phyloP scores from a whole-genome alignment of 805 yeast species.

The Ascoidea tarda region DNA sequence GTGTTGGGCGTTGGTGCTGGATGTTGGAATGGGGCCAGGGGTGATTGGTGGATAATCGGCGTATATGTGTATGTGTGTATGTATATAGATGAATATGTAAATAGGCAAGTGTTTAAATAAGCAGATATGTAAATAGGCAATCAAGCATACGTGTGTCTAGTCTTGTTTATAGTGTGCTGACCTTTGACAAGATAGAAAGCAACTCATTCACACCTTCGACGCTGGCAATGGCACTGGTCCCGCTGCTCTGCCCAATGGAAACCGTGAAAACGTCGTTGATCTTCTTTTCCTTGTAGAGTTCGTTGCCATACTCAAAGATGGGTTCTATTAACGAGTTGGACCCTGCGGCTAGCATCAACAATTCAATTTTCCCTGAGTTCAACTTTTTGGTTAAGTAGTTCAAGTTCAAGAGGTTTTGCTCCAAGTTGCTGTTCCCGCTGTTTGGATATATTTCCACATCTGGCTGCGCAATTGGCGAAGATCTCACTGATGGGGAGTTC shows the following conservation, averaged over 20 bases:
- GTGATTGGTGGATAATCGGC: too few species aligned
- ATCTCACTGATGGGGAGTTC: constrained; percentile 12
- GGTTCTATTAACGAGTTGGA: constrained; percentile 48
- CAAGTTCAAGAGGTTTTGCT: too few species aligned
- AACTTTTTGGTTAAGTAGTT: not conserved
- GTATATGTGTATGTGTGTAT: too few species aligned
- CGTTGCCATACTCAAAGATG: constrained; percentile 38
- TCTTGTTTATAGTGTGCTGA: too few species aligned
- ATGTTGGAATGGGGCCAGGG: too few species aligned
- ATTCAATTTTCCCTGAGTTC: constrained; percentile 1
- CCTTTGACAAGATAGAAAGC: constrained; percentile 29
- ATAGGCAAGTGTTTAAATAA: too few species aligned
- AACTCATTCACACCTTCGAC: constrained; percentile 61
- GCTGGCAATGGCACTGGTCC: constrained; percentile 47
- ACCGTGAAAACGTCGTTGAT: constrained; percentile 42
- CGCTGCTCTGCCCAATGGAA: constrained; percentile 36
- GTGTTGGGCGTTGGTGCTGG: too few species aligned
- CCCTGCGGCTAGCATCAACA: constrained; percentile 6
- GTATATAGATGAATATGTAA: too few species aligned
- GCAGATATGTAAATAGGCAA: too few species aligned
- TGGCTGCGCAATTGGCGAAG: constrained; percentile 12
- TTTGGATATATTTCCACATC: not conserved
- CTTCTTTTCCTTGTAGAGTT: constrained; percentile 20
- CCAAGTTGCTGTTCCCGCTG: too few species aligned
- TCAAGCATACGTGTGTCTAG: too few species aligned